Conservation (phyloP, 345 rosid species). For the Populus simonii region DNA sequence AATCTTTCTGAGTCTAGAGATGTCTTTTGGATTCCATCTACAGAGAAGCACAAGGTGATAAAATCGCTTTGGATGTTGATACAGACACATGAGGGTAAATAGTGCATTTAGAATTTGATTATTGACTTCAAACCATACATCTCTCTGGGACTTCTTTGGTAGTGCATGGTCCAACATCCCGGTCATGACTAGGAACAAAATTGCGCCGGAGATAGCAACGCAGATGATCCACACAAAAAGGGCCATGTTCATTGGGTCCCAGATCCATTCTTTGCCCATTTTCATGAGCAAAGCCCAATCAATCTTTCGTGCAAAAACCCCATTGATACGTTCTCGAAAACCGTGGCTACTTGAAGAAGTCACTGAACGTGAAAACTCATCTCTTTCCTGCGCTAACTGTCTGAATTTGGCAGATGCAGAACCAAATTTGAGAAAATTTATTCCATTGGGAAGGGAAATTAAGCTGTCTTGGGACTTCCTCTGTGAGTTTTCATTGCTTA, state of each 20-base stretch:
- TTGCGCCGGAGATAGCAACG: constrained; percentile 89
- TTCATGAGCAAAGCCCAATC: constrained; percentile 56
- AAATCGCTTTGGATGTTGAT: constrained; percentile 86
- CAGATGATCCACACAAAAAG: constrained; percentile 62
- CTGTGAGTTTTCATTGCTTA: constrained; percentile 32
- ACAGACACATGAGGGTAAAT: constrained; percentile 91
- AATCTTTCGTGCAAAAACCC: constrained; percentile 52
- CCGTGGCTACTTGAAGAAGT: constrained; percentile 42
- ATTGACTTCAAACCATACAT: constrained; percentile 90
- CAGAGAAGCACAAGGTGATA: constrained; percentile 75
- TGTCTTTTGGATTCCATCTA: constrained; percentile 73
- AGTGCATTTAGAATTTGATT: constrained; percentile 87
- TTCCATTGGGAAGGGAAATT: constrained; percentile 29
- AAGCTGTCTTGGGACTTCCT: constrained; percentile 22
- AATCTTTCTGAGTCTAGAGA: constrained; percentile 60
- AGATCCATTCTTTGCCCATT: constrained; percentile 71
- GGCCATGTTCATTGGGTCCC: constrained; percentile 79
- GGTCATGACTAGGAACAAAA: constrained; percentile 91
- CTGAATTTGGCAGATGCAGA: constrained; percentile 69
- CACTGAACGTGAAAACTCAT: constrained; percentile 64
- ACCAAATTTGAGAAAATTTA: constrained; percentile 52
- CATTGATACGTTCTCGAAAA: constrained; percentile 56
- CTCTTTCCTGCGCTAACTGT: constrained; percentile 59
- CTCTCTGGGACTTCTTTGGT: constrained; percentile 64
- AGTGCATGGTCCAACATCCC: constrained; percentile 78